Evolutionary conservation across 2,329 filamentous ascomycete genomes (phyloP).

Genomic region (Epichloe gansuensis): DNA sequence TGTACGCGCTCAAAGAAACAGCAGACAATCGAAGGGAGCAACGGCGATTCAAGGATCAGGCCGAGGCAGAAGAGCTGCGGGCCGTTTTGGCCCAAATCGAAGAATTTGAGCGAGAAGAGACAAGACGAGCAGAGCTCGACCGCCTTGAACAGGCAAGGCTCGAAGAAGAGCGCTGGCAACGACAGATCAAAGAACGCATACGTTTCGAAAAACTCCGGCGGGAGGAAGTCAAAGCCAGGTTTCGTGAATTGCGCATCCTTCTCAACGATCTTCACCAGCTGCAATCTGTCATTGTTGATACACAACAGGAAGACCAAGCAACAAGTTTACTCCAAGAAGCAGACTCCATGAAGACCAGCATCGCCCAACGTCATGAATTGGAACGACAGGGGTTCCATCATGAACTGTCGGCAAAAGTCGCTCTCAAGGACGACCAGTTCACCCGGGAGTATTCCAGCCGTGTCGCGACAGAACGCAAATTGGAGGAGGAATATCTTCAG

Average conservation of each 20-base stretch:
- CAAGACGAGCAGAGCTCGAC: slow-evolving; percentile 25
- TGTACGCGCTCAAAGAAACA: slow-evolving; percentile 25
- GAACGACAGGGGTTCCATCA: slow-evolving; percentile 19
- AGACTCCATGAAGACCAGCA: slow-evolving; percentile 14
- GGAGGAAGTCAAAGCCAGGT: slow-evolving; percentile 25
- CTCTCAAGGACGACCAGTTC: slow-evolving; percentile 21
- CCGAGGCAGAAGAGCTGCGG: slow-evolving; percentile 22
- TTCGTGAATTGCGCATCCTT: slow-evolving; percentile 20
- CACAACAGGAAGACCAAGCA: slow-evolving; percentile 25
- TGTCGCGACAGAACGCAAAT: slow-evolving; percentile 25
- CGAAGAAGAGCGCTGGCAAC: slow-evolving; percentile 24
- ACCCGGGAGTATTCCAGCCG: slow-evolving; percentile 29
- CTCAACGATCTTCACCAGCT: slow-evolving; percentile 28
- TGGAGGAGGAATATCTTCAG: slow-evolving; percentile 31
- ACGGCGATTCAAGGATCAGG: slow-evolving; percentile 20
- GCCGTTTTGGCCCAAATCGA: slow-evolving; percentile 33
- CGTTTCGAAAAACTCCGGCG: slow-evolving; percentile 28
- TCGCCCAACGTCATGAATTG: slow-evolving; percentile 20
- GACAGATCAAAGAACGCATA: slow-evolving; percentile 25
- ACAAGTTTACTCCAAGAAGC: slow-evolving; percentile 14
- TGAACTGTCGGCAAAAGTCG: slow-evolving; percentile 17
- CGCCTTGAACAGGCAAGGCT: slow-evolving; percentile 24
- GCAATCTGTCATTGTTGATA: slow-evolving; percentile 26
- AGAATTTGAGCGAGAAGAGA: slow-evolving; percentile 35
- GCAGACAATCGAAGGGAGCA: slow-evolving; percentile 22